Evolutionary conservation across 164 flowering plant species (phyloP), one percentile per base, ranked within the genome.

Genomic region (Santalum album): DNA sequence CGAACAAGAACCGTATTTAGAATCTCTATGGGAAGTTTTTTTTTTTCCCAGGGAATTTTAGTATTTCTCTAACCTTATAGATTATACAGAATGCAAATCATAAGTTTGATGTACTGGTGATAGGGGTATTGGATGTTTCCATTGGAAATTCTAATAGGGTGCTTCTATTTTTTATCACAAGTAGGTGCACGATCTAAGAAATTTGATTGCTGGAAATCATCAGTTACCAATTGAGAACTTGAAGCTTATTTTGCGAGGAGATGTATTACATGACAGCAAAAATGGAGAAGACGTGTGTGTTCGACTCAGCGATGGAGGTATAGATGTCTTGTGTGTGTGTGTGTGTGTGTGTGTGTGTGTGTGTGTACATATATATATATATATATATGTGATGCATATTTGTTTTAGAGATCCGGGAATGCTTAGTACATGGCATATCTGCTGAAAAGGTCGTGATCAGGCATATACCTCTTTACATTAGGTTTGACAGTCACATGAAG

Each of bases 121-220:
- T n/a, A n/a, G n/a, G n/a, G n/a, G n/a, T n/a, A n/a, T n/a, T n/a
- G n/a, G n/a, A n/a, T n/a, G n/a, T n/a, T n/a, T n/a, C n/a, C n/a
- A n/a, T n/a, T n/a, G n/a, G n/a, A 18, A 18, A 42, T 16, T 42
- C 45, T 42, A 1, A n/a, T 42, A 1, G 16, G 49, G 16, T 45
- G 49, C 49, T 22, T 45, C 15, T 45, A 21, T 45, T 20, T 25
- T 38, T 39, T 35, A 35, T 26, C 21, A 23, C 25, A 35, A 51
- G 49, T 59, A 91, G 96, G 96, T 84, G 27, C 60, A 47, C 62
- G 83, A 81, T 29, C 72, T 91, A 80, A 79, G 94, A 54, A 75
- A 70, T 25, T 51, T 84, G 76, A 69, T 88, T 65, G 81, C 86
- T 17, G 73, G 27, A 29, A 69, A 65, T 56, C 36, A 63, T 25